These are phyloP conservation scores for Dianthus caryophyllus DNA, from an alignment of 148 eudicot species.

Conservation along the genomic window DNA sequence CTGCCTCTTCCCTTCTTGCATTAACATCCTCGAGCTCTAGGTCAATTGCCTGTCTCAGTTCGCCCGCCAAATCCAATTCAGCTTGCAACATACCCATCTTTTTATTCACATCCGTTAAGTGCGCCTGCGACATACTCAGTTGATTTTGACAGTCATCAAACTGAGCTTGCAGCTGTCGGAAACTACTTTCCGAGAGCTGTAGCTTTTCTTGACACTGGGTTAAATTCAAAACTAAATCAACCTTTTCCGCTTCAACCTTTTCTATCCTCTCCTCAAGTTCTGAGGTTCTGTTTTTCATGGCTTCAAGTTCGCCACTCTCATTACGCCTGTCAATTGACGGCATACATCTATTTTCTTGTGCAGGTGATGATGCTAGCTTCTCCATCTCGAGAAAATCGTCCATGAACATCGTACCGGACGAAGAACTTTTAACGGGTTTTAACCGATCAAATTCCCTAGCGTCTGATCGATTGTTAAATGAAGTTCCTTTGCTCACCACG, in stretches of 20 bases:
- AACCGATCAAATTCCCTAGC: constrained; percentile 28
- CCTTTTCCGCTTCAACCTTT: constrained; percentile 49
- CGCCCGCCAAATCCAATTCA: constrained; percentile 37
- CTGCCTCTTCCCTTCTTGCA: constrained; percentile 44
- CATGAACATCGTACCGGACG: constrained; percentile 43
- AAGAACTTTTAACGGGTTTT: constrained; percentile 13
- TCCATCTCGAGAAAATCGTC: constrained; percentile 96
- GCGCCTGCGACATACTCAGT: constrained; percentile 31
- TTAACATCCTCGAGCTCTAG: constrained; percentile 39
- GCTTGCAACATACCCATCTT: constrained; percentile 35
- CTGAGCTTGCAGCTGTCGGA: constrained; percentile 33
- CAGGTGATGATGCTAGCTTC: constrained; percentile 49
- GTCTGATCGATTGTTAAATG: constrained; percentile 40
- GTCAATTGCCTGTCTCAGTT: constrained; percentile 34
- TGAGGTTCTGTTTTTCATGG: constrained; percentile 38
- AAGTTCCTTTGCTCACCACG: constrained; percentile 39
- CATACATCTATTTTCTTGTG: constrained; percentile 16
- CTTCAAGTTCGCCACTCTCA: constrained; percentile 36
- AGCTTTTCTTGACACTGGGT: constrained; percentile 39
- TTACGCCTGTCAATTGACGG: constrained; percentile 13
- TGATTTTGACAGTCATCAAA: constrained; percentile 36
- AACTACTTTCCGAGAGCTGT: constrained; percentile 36
- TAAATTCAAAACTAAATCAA: constrained; percentile 37
- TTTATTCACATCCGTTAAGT: constrained; percentile 30
- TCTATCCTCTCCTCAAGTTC: constrained; percentile 59